Evolutionary conservation across 257 asterid genomes (phyloP), one percentile per base, ranked within the genome.

Genomic region (Lycium barbarum): DNA sequence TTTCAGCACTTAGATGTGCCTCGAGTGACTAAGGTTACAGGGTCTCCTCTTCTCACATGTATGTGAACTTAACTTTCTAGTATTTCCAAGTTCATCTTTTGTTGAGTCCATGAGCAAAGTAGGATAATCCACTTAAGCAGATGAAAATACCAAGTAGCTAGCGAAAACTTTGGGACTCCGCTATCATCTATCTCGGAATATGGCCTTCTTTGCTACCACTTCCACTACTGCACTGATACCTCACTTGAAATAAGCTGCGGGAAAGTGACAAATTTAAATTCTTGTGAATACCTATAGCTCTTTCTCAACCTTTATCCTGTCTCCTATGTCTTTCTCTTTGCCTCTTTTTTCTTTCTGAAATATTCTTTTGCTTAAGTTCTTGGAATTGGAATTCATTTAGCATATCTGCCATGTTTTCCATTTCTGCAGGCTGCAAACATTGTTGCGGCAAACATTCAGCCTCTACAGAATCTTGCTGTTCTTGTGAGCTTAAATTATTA

Each of bases 391-490:
- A 73, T 20, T 47, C 59, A 74, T 74, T 22, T 74, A 22, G 10
- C 61, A 49, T 11, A 6, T 49, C 61, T 80, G 47, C 81, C 66
- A 51, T 83, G 71, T 67, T 78, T 83, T 92, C n/a, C 83, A 72
- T 86, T 73, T 85, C 59, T 85, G 76, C 79, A 93, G 97, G 95
- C 93, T 70, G 95, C 93, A 84, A 88, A 88, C 88, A 79, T 91
- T 79, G 92, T 93, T 87, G 78, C 83, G 33, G 91, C 95, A 80
- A 90, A 80, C 90, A 89, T 91, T 87, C 97, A 91, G 90, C 93
- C 93, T 79, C 90, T 88, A 82, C 95, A 93, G 90, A 93, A 91
- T 76, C 20, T 90, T 81, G 84, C 89, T 6, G 61, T 88, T 83
- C 88, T 92, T 49, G 95, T 93, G 84, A 92, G 97, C 90, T 49